Base-by-base conservation (phyloP, 2,329 filamentous ascomycete genomes). In the Cytospora paraplurivora region DNA sequence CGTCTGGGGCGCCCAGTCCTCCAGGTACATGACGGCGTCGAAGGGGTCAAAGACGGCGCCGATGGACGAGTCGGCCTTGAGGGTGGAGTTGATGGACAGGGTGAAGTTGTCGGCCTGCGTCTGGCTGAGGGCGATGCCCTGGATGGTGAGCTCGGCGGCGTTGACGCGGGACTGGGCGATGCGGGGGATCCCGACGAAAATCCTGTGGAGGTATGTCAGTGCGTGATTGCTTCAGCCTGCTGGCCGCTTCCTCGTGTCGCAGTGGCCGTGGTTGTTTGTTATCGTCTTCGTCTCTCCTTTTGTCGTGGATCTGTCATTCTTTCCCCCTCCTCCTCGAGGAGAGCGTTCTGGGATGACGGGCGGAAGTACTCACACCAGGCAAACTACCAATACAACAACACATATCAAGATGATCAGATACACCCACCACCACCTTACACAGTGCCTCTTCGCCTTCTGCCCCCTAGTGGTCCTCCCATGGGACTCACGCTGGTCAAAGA, bases 371-470 rank as follows among this genome's bases (percentile, higher is more conserved):
- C 78, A 88, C 86, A 88, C 73, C 47, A 87, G 76, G 47, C 84
- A 78, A 19, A 89, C 80, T 44, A 86, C 76, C 15, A 89, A 73
- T 38, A 86, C 77, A 51, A 82, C 72, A 52, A 86, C 73, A 65
- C 79, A 68, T 62, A 82, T 71, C 58, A 85, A 72, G 17, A 78
- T 71, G 63, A 88, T 75, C 64, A 88, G 72, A 69, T 87, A 80
- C 67, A 80, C 69, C 86, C 86, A 89, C 87, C 86, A 89, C 69
- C 82, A 87, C 68, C 77, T 79, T 70, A 75, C 79, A 72, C 81
- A 82, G 71, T 86, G 83, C 64, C 77, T 74, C 67, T 74, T 77
- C 10, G 49, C 8, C 72, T 78, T 79, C 56, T 66, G 61, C 52
- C 49, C 34, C 34, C n/a, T 61, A 15, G 64, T 58, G 32, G 10